Percentiles rank a stretch among this genome's conserved stretches.
These are phyloP conservation scores for Lodderomyces metapsilosis DNA, from an alignment of 1,139 yeast genomes.

Conservation along the genomic window DNA sequence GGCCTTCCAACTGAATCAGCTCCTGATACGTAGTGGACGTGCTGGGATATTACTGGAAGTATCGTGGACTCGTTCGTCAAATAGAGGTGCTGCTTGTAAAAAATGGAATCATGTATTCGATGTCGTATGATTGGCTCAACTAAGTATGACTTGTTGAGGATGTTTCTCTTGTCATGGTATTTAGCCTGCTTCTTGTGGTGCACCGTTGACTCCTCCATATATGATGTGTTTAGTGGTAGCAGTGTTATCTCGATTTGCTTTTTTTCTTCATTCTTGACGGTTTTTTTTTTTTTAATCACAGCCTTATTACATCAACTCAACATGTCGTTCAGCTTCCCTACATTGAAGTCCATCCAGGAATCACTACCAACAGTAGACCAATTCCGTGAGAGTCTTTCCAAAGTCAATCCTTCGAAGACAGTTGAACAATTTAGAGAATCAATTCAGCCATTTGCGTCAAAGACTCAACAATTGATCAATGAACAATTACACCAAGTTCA, in stretches of 20 bases:
- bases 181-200: conserved; percentile 18
- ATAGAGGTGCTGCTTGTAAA: conserved; percentile 65
- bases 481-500: conserved; percentile 45
- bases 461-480: conserved; percentile 38
- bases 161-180: conserved; percentile 26
- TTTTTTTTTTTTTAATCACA: no score
- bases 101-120: conserved; percentile 63
- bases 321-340: conserved; percentile 55
- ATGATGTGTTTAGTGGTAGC: neutral
- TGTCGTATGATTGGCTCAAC: conserved; percentile 71
- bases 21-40: conserved; percentile 47
- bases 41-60: conserved; percentile 36
- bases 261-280: no score
- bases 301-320: neutral
- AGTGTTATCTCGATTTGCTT: no score
- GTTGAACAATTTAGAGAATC: conserved; percentile 42
- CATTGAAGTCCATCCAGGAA: conserved; percentile 47
- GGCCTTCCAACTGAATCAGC: conserved; percentile 51
- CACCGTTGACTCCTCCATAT: conserved; percentile 2
- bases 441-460: conserved; percentile 44
- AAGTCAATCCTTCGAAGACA: conserved; percentile 39
- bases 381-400: conserved; percentile 36
- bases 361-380: conserved; percentile 43
- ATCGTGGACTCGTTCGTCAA: conserved; percentile 55
- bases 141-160: conserved; percentile 49